These are phyloP conservation scores for Salix koriyanagi DNA, from an alignment of 345 rosid genomes.

Conservation along the genomic window DNA sequence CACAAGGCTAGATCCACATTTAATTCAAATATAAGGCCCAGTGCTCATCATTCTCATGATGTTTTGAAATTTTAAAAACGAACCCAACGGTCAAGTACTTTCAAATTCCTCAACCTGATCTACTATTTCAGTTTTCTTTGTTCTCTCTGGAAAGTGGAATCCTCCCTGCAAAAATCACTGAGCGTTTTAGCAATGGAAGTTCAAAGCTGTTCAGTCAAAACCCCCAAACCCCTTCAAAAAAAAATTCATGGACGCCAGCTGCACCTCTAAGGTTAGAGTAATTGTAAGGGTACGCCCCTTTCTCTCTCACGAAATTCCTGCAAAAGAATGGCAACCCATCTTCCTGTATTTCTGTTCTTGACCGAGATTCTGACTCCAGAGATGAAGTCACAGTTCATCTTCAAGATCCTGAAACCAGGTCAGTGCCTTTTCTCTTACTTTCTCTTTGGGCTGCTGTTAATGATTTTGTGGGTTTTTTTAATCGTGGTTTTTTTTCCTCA, in stretches of 20 bases:
- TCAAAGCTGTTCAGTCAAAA: not conserved
- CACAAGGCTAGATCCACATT: not conserved
- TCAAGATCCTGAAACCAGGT: constrained; percentile 72
- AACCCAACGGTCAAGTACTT: not conserved
- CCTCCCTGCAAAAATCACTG: not conserved
- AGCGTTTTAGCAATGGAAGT: constrained; percentile 22
- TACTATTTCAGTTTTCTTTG: not conserved
- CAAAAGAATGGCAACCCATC: constrained; percentile 19
- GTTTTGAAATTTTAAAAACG: not conserved
- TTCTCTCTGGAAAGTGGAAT: not conserved
- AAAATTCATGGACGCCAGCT: constrained; percentile 21
- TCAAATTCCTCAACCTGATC: not conserved
- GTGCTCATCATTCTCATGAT: not conserved
- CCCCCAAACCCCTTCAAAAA: constrained; percentile 13
- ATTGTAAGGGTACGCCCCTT: constrained; percentile 67
- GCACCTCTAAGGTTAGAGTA: constrained; percentile 55
- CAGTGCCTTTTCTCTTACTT: not conserved
- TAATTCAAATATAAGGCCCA: not conserved
- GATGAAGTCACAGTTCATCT: constrained; percentile 62
- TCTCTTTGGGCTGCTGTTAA: not conserved
- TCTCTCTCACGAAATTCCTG: constrained; percentile 49
- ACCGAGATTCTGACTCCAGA: constrained; percentile 20
- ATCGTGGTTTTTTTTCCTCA: constrained; percentile 3
- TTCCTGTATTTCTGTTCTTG: constrained; percentile 50
- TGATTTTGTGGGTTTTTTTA: not conserved